These are phyloP conservation scores for Fusarium sp. DNA, from an alignment of 2,329 filamentous ascomycete genomes.

Conservation along the genomic window DNA sequence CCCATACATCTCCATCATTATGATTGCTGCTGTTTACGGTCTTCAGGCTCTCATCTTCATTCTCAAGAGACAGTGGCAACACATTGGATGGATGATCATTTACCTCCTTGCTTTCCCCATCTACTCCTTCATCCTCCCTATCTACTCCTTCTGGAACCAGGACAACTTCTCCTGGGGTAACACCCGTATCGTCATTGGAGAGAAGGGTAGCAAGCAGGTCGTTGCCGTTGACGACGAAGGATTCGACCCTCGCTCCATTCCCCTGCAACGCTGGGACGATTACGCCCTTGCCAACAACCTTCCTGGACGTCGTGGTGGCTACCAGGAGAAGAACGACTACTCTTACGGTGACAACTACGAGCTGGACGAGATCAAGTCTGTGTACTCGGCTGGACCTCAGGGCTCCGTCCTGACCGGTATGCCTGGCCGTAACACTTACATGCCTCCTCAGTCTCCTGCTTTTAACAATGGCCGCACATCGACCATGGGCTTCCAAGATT, in stretches of 20 bases:
- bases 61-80: conserved; percentile 97
- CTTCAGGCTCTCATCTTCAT: conserved; percentile 97
- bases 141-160: conserved; percentile 99
- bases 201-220: conserved; percentile 92
- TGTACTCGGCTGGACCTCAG: conserved; percentile 92
- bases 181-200: conserved; percentile 95
- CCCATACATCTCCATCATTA: conserved; percentile 88
- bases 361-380: conserved; percentile 97
- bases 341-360: conserved; percentile 86
- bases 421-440: conserved; percentile 79
- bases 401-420: conserved; percentile 92
- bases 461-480: conserved; percentile 69
- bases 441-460: conserved; percentile 86
- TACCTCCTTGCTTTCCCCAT: conserved; percentile 97
- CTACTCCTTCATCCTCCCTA: conserved; percentile 89
- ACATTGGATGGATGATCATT: conserved; percentile 99
- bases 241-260: conserved; percentile 93
- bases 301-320: conserved; percentile 86
- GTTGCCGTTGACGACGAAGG: conserved; percentile 86
- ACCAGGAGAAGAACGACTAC: conserved; percentile 74
- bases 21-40: conserved; percentile 93
- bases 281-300: conserved; percentile 90
- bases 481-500: conserved; percentile 57
- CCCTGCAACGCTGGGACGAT: conserved; percentile 96
- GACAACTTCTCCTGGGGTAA: conserved; percentile 99